Evolutionary conservation across 305 asterid genomes (phyloP), one percentile per base, ranked within the genome.

Genomic region (Fraxinus nigra): DNA sequence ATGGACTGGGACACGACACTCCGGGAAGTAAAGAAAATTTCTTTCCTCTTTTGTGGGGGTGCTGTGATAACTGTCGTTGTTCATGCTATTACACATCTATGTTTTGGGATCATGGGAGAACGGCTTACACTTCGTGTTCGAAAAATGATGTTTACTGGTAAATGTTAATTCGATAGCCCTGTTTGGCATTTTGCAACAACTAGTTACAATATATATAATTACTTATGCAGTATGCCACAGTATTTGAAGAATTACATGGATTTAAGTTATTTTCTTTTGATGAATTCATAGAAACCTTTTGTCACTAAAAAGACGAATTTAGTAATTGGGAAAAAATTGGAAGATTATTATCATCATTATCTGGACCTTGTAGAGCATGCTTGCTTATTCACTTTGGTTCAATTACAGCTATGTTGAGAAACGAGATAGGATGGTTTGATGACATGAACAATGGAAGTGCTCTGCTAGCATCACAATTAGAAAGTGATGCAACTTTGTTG

Each of bases 371-470:
- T 33, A 26, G 9, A 46, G 26, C 20, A 35, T 46, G 48, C 7
- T 78, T 72, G 7, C 61, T 63, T 16, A 80, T 33, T 74, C 77
- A 14, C 6, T 28, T 74, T 24, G 35, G 33, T 65, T 51, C 85
- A 24, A 10, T 75, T 87, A 93, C 95, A 96, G 99, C 99, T 78
- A 96, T 96, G 92, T 83, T 96, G 91, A 90, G 92, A 83, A 96
- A 96, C 63, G 99, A 96, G 91, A 91, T 96, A 65, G 99, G 97
- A 65, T 96, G 98, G 98, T 96, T 96, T 67, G 99, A 96, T 72
- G 92, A 91, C 32, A 80, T 87, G 86, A 86, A 86, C 88, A 94
- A 93, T 76, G 89, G 94, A 46, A 96, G 99, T 83, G 84, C 98
- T 5, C 90, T 95, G 97, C 93, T 96, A 14, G 97, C 99, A 33